Evolutionary conservation across 257 asterid genomes (phyloP), one percentile per base, ranked within the genome.

Genomic region (Lycium barbarum): DNA sequence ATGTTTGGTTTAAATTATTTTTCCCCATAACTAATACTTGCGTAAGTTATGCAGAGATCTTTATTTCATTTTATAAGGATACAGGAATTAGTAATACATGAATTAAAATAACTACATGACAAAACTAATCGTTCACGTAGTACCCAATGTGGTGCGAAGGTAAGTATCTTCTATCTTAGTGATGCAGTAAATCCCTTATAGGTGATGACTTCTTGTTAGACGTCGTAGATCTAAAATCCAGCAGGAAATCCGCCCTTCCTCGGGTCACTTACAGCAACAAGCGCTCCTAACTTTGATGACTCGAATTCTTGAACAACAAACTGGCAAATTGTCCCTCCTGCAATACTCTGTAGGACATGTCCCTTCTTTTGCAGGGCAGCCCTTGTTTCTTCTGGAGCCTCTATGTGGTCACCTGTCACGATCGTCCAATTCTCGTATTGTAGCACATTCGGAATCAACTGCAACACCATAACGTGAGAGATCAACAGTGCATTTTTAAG

Each of bases 191-290:
- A 26, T 26, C 33, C 33, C 33, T 26, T 1, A 26, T 1, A 1
- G 33, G 18, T 20, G 2, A 43, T 36, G 54, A 47, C 40, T n/a
- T 0, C 61, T 74, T 49, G 7, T 49, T 49, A 22, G 62, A 47
- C 20, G 20, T 20, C 13, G 55, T 0, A 74, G 2, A 36, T 13
- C 47, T 82, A 94, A 63, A 73, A 90, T 35, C 94, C 97, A 49
- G 93, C 91, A 4, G 95, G 98, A 66, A 87, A 84, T 59, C 98
- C 97, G 74, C 97, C 97, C 86, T 93, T 94, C 83, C 98, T 94
- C 0, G 94, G 94, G 72, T 94, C 97, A 86, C 97, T 92, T 57
- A 93, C 89, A 49, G 91, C 97, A 35, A 87, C 54, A 82, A 93
- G 95, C 36, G 68, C 36, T 20, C 85, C 91, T 5, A 63, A 70